phyloP scores from a whole-genome alignment of 305 asterid genomes.

The Fraxinus dipetala region DNA sequence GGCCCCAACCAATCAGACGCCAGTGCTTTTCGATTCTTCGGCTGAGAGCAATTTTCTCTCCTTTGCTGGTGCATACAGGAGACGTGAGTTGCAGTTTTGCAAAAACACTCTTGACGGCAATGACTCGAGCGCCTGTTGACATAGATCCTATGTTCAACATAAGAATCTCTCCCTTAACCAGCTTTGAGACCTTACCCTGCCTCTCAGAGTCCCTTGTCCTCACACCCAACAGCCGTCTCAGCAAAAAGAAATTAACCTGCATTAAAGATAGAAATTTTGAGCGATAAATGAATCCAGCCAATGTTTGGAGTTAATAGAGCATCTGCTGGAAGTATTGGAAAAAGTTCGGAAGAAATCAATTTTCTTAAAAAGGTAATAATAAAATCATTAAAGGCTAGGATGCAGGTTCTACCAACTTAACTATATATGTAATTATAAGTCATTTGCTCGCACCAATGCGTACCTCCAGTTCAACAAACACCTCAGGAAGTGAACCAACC shows the following conservation, averaged over 20 bases:
- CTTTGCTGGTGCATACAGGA: slow-evolving; percentile 93
- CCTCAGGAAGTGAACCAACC: slow-evolving; percentile 88
- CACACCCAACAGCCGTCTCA: slow-evolving; percentile 81
- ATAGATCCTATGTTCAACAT: slow-evolving; percentile 96
- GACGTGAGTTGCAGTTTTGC: slow-evolving; percentile 88
- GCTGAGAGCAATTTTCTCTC: slow-evolving; percentile 87
- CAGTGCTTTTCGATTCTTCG: slow-evolving; percentile 89
- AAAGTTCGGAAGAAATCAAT: not conserved
- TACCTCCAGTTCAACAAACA: slow-evolving; percentile 87
- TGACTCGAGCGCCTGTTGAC: slow-evolving; percentile 91
- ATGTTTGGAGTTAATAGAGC: not conserved
- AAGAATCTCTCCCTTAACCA: slow-evolving; percentile 79
- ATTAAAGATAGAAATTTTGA: not conserved
- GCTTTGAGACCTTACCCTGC: slow-evolving; percentile 81
- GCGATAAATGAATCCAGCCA: not conserved
- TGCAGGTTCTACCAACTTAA: not conserved
- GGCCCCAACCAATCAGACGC: slow-evolving; percentile 99
- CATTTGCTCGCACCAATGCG: not conserved
- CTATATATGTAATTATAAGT: not conserved
- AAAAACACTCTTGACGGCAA: slow-evolving; percentile 78
- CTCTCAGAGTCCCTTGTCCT: slow-evolving; percentile 87
- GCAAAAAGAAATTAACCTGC: slow-evolving; percentile 83
- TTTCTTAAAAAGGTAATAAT: not conserved
- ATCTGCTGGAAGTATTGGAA: not conserved
- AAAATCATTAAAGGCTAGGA: not conserved